These are phyloP conservation scores for Fallopia convolvulus DNA, from an alignment of 148 eudicot species.

Conservation along the genomic window DNA sequence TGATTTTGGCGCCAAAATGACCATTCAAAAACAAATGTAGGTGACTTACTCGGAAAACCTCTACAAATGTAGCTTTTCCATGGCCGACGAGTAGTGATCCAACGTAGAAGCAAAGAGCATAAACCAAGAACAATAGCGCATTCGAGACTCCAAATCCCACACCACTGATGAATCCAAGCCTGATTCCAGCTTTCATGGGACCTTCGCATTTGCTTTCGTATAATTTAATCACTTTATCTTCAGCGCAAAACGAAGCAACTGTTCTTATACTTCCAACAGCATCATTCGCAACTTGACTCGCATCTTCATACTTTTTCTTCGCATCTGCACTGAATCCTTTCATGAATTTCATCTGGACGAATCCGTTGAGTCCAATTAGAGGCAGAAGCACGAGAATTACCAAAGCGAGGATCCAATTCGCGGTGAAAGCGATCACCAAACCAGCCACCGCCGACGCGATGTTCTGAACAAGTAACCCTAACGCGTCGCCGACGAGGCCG, in stretches of 20 bases:
- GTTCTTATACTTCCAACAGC: slow-evolving; percentile 78
- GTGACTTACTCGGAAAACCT: slow-evolving; percentile 49
- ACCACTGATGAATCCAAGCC: slow-evolving; percentile 52
- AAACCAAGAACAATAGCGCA: slow-evolving; percentile 31
- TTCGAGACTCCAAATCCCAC: slow-evolving; percentile 40
- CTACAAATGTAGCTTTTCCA: slow-evolving; percentile 35
- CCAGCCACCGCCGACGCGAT: slow-evolving; percentile 48
- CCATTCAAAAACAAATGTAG: neutral
- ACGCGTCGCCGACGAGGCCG: slow-evolving; percentile 71
- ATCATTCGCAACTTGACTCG: slow-evolving; percentile 79
- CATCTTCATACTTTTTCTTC: slow-evolving; percentile 61
- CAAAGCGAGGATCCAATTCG: slow-evolving; percentile 68
- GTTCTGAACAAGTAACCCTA: slow-evolving; percentile 65
- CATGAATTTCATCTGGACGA: slow-evolving; percentile 49
- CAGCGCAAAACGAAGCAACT: slow-evolving; percentile 65
- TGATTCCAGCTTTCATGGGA: slow-evolving; percentile 43
- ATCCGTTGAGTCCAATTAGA: slow-evolving; percentile 50
- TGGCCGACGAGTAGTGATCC: slow-evolving; percentile 52
- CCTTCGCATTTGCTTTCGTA: slow-evolving; percentile 50
- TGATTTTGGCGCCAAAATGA: neutral
- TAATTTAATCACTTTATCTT: slow-evolving; percentile 51
- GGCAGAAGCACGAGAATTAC: slow-evolving; percentile 63
- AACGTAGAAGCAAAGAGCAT: slow-evolving; percentile 44
- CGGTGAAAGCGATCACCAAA: slow-evolving; percentile 53
- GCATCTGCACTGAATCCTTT: slow-evolving; percentile 80